These are phyloP conservation scores for Rhododendron ovatum DNA, from an alignment of 148 eudicot genomes.

Conservation along the genomic window DNA sequence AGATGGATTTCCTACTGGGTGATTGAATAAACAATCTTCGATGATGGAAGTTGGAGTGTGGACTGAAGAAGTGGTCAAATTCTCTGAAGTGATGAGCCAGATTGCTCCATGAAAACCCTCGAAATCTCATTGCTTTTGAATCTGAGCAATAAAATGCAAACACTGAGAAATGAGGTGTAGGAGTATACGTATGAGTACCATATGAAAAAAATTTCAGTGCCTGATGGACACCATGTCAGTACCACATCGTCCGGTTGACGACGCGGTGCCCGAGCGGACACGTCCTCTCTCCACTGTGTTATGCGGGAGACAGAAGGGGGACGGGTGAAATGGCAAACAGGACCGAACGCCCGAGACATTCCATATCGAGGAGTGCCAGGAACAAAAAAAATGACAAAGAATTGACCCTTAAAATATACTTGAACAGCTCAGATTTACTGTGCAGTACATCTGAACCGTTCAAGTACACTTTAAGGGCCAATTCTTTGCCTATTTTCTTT, in stretches of 20 bases:
- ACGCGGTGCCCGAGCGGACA: no score
- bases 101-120: slow-evolving; percentile 4
- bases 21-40: background rate
- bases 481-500: no score
- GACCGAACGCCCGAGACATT: background rate
- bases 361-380: no score
- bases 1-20: background rate
- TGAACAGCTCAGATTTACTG: no score
- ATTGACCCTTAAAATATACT: no score
- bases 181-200: no score
- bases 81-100: background rate
- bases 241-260: no score
- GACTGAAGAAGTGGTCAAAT: background rate
- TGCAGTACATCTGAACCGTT: no score
- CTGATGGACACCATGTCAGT: no score
- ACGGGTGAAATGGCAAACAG: background rate
- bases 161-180: background rate
- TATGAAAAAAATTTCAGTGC: no score
- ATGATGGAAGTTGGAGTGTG: background rate
- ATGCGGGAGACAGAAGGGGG: background rate
- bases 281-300: background rate
- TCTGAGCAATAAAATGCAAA: background rate
- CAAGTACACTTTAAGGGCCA: no score
- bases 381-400: no score
- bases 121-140: background rate